Conservation (phyloP, 2,329 filamentous ascomycete genomes). For the Leptographium procerum region DNA sequence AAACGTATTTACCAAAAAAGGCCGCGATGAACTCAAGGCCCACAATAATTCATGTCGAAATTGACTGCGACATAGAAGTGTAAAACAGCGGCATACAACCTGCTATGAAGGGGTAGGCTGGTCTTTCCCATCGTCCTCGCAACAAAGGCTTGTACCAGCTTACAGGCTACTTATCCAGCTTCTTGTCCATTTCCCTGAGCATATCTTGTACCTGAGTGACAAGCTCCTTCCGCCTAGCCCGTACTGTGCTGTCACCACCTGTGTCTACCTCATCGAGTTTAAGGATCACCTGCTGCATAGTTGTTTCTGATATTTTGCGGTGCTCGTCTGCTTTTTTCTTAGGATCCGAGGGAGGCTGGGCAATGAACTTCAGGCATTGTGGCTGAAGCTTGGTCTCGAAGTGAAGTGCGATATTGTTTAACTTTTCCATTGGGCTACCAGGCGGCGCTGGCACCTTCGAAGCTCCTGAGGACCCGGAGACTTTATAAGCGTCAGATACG, state of each 20-base stretch:
- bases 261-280: conserved; percentile 70
- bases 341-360: conserved; percentile 49
- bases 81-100: not conserved
- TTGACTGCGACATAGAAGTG: not conserved
- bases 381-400: conserved; percentile 57
- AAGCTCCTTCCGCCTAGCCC: conserved; percentile 56
- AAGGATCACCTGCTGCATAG: conserved; percentile 63
- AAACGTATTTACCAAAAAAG: not conserved
- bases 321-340: conserved; percentile 65
- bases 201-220: conserved; percentile 61
- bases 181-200: conserved; percentile 51
- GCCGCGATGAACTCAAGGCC: not conserved
- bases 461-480: conserved; percentile 19
- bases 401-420: conserved; percentile 53
- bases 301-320: conserved; percentile 61
- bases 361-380: conserved; percentile 49
- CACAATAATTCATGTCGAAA: not conserved
- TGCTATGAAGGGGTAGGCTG: too few relatives aligned
- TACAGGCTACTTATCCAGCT: not conserved
- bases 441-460: conserved; percentile 23
- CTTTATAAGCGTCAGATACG: conserved; percentile 1
- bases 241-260: conserved; percentile 54
- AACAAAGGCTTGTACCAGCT: not conserved
- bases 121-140: too few relatives aligned
- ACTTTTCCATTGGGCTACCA: conserved; percentile 43